A percentile compares a stretch with the other conserved stretches of the same genome.
phyloP scores from a whole-genome alignment of 2,329 filamentous ascomycete genomes.

The Arthrobotrys iridis region DNA sequence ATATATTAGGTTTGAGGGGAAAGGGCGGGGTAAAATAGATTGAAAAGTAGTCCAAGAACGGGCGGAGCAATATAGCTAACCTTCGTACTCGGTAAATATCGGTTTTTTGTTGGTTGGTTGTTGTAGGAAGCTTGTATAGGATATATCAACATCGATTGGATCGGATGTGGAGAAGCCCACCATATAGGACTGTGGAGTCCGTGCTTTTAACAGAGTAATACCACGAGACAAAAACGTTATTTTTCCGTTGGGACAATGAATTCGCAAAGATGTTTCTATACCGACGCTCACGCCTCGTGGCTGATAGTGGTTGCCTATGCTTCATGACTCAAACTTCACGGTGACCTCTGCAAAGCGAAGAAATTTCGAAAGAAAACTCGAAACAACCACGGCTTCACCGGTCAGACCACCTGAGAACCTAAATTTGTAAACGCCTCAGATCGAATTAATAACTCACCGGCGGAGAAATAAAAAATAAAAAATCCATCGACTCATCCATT shows the following conservation, averaged over 20 bases:
- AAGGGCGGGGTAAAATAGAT: conserved; percentile 47
- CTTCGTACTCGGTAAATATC: conserved; percentile 19
- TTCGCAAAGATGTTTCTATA: conserved; percentile 10
- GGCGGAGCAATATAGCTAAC: not conserved
- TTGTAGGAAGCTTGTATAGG: not conserved
- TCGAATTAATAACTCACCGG: not conserved
- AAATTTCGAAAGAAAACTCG: not conserved
- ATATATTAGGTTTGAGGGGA: conserved; percentile 30
- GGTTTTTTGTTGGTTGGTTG: not conserved
- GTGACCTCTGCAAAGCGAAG: not conserved
- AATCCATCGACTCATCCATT: conserved; percentile 28
- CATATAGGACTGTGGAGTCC: not conserved
- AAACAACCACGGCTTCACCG: conserved; percentile 14
- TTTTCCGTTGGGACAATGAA: not conserved
- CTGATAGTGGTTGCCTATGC: conserved; percentile 11
- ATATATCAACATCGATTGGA: not conserved
- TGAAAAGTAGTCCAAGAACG: not conserved
- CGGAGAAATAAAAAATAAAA: too few relatives aligned
- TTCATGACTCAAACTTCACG: not conserved
- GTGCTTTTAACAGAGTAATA: not conserved
- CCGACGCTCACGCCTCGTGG: not conserved
- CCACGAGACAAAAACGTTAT: conserved; percentile 4
- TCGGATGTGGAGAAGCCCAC: not conserved
- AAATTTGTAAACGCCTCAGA: too few relatives aligned
- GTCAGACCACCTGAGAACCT: not conserved